These are phyloP conservation scores for Erodium moschatum DNA, from an alignment of 441 rosid species.

Conservation along the genomic window DNA sequence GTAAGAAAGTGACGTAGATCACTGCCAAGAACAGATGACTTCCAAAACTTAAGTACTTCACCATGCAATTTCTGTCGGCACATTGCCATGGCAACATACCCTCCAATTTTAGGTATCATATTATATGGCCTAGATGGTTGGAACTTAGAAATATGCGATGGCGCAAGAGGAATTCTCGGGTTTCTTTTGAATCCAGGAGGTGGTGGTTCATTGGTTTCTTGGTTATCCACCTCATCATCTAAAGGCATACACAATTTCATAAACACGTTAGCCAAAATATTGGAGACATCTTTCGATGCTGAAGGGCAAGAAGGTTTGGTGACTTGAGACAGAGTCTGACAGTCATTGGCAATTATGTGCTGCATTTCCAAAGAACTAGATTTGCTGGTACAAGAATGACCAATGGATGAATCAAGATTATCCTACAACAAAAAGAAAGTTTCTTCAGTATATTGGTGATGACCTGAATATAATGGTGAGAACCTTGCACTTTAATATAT, in stretches of 20 bases:
- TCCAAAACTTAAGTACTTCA: constrained; percentile 58
- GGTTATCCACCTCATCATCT: constrained; percentile 30
- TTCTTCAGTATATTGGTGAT: constrained; percentile 13
- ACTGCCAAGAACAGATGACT: constrained; percentile 35
- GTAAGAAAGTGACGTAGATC: constrained; percentile 36
- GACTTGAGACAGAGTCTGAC: constrained; percentile 26
- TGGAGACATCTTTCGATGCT: constrained; percentile 32
- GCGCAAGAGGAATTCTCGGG: constrained; percentile 21
- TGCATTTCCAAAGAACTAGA: constrained; percentile 19
- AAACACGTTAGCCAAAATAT: constrained; percentile 37
- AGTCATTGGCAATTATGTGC: constrained; percentile 22
- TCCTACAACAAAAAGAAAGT: constrained; percentile 35
- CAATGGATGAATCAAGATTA: constrained; percentile 25
- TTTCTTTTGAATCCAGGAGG: constrained; percentile 62
- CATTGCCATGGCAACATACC: constrained; percentile 57
- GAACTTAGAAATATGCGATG: constrained; percentile 33
- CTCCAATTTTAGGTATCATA: constrained; percentile 40
- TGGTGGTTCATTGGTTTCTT: constrained; percentile 44
- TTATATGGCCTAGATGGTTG: constrained; percentile 37
- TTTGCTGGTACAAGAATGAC: constrained; percentile 19
- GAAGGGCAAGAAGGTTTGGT: constrained; percentile 25
- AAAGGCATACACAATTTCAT: constrained; percentile 29
- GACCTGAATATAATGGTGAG: neutral
- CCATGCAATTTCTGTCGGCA: constrained; percentile 77
- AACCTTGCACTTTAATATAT: neutral